Evolutionary conservation across 1,139 yeast genomes (phyloP), one percentile per base, ranked within the genome.

Genomic region (Yamadazyma diddensiae): DNA sequence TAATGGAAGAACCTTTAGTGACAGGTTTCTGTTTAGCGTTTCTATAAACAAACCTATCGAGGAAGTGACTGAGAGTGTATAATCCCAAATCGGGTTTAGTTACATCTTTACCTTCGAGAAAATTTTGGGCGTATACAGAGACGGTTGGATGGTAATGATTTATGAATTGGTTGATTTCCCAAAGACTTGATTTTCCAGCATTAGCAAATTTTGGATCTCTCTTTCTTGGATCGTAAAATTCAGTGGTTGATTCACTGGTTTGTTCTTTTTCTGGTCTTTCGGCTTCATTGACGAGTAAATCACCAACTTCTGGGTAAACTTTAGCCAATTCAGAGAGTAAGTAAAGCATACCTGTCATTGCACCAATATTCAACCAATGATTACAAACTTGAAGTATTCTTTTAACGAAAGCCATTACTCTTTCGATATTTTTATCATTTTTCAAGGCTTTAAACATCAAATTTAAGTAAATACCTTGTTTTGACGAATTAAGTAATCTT

Each of bases 141-240:
- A 90, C 83, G 0, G 97, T 85, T 28, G 99, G 99, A 55, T 92
- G 98, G 65, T 77, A 94, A 58, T 92, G 97, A 37, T 72, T 68
- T 27, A 81, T 53, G 53, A 92, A 81, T 31, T 79, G 83, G 28
- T 70, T 63, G 12, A 86, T 57, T 61, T 92, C 99, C 97, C 97
- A 94, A 35, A 92, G 61, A 7, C 90, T 81, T 1, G 96, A 70
- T 30, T 72, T 73, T 32, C 77, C 78, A 5, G 97, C 97, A 55
- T 86, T 73, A 10, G 97, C 88, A 57, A 61, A 87, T 42, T 75
- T 72, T 13, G 99, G 99, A 58, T 92, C 97, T 55, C 98, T 79
- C 53, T 86, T 86, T 49, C 79, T 79, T 20, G 94, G 79, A 54
- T 94, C 97, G 53, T 92, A 92, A 21, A 40, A 34, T 22, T 41